Evolutionary conservation across 2,329 filamentous ascomycete genomes (phyloP), one percentile per base, ranked within the genome.

Genomic region (Colletotrichum navitas): DNA sequence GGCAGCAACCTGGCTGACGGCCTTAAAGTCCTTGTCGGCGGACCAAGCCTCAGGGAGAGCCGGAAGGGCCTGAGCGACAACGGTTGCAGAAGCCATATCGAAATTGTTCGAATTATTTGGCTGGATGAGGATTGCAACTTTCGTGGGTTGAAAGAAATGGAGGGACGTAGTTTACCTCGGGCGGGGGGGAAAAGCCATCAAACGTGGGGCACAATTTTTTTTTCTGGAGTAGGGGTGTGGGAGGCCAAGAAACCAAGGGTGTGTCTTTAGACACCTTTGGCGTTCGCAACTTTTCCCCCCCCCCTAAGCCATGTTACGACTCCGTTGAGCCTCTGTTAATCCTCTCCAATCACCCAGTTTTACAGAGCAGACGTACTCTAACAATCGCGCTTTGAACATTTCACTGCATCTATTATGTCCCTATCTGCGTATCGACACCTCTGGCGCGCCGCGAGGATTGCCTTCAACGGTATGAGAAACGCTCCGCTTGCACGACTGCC

Each of bases 11-110:
- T 90, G 87, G 78, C 92, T 93, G 75, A 97, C 81, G 69, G 92
- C 84, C 85, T 96, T 96, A 89, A 98, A 97, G 83, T 97, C 94
- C 83, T 97, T 97, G 73, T 97, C 94, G 74, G 90, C 92, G 56
- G 89, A 86, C 95, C 95, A 98, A 77, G 90, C 94, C 78, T 89
- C 87, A 59, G 95, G 90, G 65, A 98, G 89, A 78, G 89, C 82
- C 60, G 94, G 94, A 56, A 98, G 88, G 26, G 91, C 87, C 73
- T 92, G 86, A 70, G 86, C 83, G 74, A 93, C 85, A 74, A 90
- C 86, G 39, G 86, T 83, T 66, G 89, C 85, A 74, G 90, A 83
- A 79, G 92, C 88, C 93, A 95, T 95, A 32, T 41, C 52, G 60
- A 54, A 24, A 29, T 34, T 56, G 21, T 76, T 76, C 84, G 71